Percentiles rank a stretch among this genome's conserved stretches.
Evolutionary conservation across 352 stramenopile genomes (phyloP).

Genomic region (Phytophthora fragariae): DNA sequence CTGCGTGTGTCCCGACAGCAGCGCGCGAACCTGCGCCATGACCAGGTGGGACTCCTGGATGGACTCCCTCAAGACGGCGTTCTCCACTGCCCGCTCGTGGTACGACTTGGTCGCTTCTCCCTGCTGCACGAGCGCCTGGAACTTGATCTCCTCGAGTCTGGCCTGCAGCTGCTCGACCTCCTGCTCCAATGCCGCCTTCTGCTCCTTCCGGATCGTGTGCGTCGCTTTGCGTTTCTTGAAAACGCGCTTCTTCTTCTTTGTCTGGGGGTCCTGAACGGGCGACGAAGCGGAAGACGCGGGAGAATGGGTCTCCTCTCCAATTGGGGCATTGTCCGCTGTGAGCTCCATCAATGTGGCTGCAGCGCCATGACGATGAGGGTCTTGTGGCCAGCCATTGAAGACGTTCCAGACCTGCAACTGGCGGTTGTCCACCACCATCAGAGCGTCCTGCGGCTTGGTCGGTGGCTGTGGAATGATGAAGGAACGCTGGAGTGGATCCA

Average conservation of each 20-base stretch:
- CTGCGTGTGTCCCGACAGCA: constrained; percentile 39
- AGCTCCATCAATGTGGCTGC: constrained; percentile 21
- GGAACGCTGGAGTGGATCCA: constrained; percentile 23
- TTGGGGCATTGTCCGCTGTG: not conserved
- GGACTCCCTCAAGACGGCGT: constrained; percentile 36
- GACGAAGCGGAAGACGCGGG: constrained; percentile 20
- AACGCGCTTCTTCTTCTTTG: constrained; percentile 34
- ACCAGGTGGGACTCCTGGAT: constrained; percentile 44
- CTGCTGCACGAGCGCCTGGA: constrained; percentile 38
- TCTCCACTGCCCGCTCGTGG: constrained; percentile 31
- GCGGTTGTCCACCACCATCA: constrained; percentile 33
- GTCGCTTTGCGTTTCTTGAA: constrained; percentile 53
- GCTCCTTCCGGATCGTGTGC: constrained; percentile 52
- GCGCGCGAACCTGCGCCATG: constrained; percentile 34
- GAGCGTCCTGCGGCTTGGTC: constrained; percentile 22
- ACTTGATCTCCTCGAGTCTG: constrained; percentile 46
- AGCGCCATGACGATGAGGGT: constrained; percentile 10
- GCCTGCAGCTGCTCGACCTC: constrained; percentile 43
- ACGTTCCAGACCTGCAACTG: constrained; percentile 33
- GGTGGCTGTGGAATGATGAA: not conserved
- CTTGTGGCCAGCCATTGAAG: constrained; percentile 9
- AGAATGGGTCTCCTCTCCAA: constrained; percentile 14
- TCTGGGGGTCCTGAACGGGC: not conserved
- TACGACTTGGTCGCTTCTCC: constrained; percentile 31
- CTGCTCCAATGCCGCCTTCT: constrained; percentile 42